These are phyloP conservation scores for Urtica urens DNA, from an alignment of 306 rosid species.

Conservation along the genomic window DNA sequence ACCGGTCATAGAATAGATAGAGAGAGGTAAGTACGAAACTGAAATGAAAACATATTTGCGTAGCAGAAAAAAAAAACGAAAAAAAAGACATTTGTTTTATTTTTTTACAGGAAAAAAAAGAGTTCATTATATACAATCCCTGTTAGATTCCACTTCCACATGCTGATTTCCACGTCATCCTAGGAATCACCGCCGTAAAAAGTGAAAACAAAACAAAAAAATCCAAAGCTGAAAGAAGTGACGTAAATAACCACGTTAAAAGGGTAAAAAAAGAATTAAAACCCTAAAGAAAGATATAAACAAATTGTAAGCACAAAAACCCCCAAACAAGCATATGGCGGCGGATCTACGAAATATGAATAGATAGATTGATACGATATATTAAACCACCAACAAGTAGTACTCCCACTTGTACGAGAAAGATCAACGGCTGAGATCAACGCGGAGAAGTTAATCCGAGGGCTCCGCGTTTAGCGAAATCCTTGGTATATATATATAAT, in stretches of 20 bases:
- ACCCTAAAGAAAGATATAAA: background rate
- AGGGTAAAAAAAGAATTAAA: background rate
- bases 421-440: constrained; percentile 25
- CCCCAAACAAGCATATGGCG: constrained; percentile 44
- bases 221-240: background rate
- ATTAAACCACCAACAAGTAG: background rate
- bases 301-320: background rate
- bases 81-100: no score
- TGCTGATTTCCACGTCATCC: background rate
- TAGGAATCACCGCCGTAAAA: constrained; percentile 1
- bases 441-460: constrained; percentile 27
- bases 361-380: background rate
- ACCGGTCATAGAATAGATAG: no score
- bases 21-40: no score
- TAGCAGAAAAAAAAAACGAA: background rate
- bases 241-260: background rate
- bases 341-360: constrained; percentile 75
- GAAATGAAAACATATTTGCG: background rate
- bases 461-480: constrained; percentile 51
- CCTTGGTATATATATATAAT: no score
- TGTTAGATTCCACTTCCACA: background rate
- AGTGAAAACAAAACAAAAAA: background rate
- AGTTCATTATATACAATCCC: background rate
- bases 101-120: background rate
- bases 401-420: background rate